Base-by-base conservation (phyloP, 2,329 filamentous ascomycete species). In the Lasiodiplodia gonubiensis region DNA sequence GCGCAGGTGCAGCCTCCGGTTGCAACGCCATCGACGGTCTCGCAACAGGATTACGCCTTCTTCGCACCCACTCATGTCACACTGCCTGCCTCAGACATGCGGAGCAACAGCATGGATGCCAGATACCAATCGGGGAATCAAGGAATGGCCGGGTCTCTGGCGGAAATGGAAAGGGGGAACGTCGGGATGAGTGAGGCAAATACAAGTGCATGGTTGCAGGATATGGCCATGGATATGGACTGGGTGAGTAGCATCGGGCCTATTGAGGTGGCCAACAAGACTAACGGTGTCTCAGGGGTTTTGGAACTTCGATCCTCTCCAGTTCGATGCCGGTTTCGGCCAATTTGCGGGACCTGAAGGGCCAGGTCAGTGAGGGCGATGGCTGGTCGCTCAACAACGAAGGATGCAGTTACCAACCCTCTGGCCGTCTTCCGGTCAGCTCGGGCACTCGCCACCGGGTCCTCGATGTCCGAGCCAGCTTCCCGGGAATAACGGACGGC, bases 131-230 rank as follows among this genome's bases (percentile, higher is more conserved):
- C 46, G 61, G 59, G 23, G 30, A 55, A 7, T 42, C 67, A 16
- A 16, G 55, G 25, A 67, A 69, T 66, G 49, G 68, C n/a, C 49
- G 71, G 64, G 39, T 57, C 33, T 59, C 66, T 57, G 64, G 69
- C 25, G 10, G 59, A 48, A 69, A 70, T 66, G 8, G 68, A 68
- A 30, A 51, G 51, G 37, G 27, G 39, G 21, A 46, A 52, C 11
- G 72, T 73, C 5, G 71, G 73, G 48, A 77, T 74, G 73, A 74
- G 77, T 25, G 76, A 78, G 30, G 70, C 78, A 30, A 77, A 78
- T 49, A 74, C 77, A 25, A 76, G 74, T 49, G 60, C 59, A 14
- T 64, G 54, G 76, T 51, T 67, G 4, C 70, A 70, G 10, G 71
- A 71, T n/a, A 68, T 67, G 21, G 73, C 73, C 18, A 66, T 77